Evolutionary conservation across 768 basidiomycete species (phyloP).

Genomic region (Xerocomus brunneocitrinus): DNA sequence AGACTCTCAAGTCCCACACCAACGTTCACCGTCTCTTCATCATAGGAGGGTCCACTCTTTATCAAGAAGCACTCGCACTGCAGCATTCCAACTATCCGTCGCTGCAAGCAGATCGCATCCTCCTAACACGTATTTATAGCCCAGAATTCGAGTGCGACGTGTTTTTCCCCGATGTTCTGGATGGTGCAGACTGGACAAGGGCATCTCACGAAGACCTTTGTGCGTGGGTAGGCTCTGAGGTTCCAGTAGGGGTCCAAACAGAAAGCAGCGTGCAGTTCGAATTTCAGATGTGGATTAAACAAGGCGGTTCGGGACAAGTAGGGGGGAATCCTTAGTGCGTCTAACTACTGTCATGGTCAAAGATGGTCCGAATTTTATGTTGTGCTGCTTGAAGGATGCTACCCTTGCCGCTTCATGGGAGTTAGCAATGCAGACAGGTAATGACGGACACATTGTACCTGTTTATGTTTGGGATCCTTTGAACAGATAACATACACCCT

Average conservation of each 20-base stretch:
- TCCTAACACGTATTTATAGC: constrained; percentile 78
- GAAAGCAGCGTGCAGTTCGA: constrained; percentile 85
- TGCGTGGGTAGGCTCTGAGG: constrained; percentile 77
- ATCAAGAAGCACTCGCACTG: constrained; percentile 56
- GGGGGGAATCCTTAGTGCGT: constrained; percentile 1
- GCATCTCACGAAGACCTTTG: constrained; percentile 59
- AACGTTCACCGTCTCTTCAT: constrained; percentile 64
- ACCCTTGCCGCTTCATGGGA: constrained; percentile 60
- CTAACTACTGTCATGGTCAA: background rate
- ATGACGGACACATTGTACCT: constrained; percentile 49
- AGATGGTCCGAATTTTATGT: background rate
- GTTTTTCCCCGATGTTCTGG: constrained; percentile 72
- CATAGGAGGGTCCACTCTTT: constrained; percentile 90
- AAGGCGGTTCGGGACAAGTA: constrained; percentile 3
- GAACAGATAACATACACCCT: constrained; percentile 89
- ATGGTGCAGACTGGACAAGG: constrained; percentile 47
- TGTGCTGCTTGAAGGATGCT: constrained; percentile 11
- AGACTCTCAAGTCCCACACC: constrained; percentile 7
- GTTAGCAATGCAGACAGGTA: constrained; percentile 10
- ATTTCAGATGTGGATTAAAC: constrained; percentile 91
- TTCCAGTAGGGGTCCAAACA: constrained; percentile 68
- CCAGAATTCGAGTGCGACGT: constrained; percentile 86
- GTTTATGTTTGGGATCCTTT: constrained; percentile 96
- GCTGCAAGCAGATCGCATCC: constrained; percentile 66
- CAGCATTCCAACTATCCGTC: constrained; percentile 22